phyloP scores from a whole-genome alignment of 192 early-diverging fungal species.

The Coemansia sp. region DNA sequence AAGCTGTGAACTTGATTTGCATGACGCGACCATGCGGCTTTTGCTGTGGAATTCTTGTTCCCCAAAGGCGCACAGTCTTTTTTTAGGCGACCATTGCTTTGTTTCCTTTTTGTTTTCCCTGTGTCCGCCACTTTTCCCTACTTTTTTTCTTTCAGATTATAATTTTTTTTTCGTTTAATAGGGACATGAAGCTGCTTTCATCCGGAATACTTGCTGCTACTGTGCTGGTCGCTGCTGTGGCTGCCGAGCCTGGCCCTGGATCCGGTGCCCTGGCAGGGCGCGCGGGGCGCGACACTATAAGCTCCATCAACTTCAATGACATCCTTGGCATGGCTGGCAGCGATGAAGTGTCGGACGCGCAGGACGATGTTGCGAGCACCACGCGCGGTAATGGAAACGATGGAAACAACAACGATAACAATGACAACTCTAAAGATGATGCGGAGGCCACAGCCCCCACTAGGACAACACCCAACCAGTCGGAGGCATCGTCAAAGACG shows the following conservation, averaged over 20 bases:
- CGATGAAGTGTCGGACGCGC: not conserved
- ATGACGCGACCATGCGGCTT: no score
- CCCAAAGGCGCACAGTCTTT: not conserved
- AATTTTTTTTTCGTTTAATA: constrained; percentile 4
- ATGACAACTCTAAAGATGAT: not conserved
- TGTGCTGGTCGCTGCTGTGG: constrained; percentile 7
- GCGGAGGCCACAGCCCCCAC: not conserved
- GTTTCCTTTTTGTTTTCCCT: not conserved
- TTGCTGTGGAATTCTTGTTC: not conserved
- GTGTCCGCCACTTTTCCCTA: constrained; percentile 3
- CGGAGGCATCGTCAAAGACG: not conserved
- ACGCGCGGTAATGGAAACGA: not conserved
- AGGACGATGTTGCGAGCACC: not conserved
- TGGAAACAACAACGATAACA: constrained; percentile 1
- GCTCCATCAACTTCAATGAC: not conserved
- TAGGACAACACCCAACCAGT: not conserved
- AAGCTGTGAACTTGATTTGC: no score
- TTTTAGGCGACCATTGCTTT: not conserved
- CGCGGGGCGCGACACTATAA: not conserved
- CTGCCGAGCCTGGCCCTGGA: not conserved
- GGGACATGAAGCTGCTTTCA: constrained; percentile 4
- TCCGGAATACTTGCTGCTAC: constrained; percentile 7
- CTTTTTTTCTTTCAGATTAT: not conserved
- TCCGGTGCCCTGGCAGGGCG: constrained; percentile 2
- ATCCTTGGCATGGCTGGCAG: not conserved